Evolutionary conservation across 75 land plant genomes (phyloP), one percentile per base, ranked within the genome.

Genomic region (Cupressus sempervirens): DNA sequence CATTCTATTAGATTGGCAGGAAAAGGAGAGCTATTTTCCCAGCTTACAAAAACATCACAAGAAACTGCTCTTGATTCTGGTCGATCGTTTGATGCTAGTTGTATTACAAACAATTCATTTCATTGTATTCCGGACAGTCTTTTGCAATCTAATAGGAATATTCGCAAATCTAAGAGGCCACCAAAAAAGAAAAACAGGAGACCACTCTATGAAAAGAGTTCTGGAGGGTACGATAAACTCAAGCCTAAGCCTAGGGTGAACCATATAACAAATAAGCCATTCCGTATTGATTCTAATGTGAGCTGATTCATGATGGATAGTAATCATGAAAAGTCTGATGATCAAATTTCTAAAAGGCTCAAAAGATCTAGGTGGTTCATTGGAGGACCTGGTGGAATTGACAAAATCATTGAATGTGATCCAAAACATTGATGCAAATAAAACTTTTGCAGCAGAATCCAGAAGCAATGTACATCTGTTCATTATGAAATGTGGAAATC

Each of bases 1-100:
- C 87, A 93, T 29, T 88, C 36, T 67, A 91, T 93, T 62, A 87
- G 89, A 43, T 95, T 92, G 93, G 88, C 88, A 54, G 92, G 92
- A 23, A 58, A 94, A 30, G 68, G 68, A 65, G 92, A 90, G 68
- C 91, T 90, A 89, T 93, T 90, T 83, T 90, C 93, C 52, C 83
- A 87, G 76, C 90, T 84, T 30, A 89, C 70, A 56, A 89, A 86
- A 65, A 77, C 87, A 26, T 86, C 91, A 29, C 90, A 90, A 52
- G 93, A 91, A 82, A 86, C 86, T 82, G 79, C 84, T 73, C 35
- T 89, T 68, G 90, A 90, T 76, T 68, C 88, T 30, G 93, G 91
- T 53, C 29, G 91, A 30, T 56, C 90, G 54, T 88, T 82, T 83
- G 82, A 90, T 87, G 89, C 89, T 3, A 91, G 87, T 70, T 62